phyloP scores from a whole-genome alignment of 768 basidiomycete genomes.

The Boletellus ananas region DNA sequence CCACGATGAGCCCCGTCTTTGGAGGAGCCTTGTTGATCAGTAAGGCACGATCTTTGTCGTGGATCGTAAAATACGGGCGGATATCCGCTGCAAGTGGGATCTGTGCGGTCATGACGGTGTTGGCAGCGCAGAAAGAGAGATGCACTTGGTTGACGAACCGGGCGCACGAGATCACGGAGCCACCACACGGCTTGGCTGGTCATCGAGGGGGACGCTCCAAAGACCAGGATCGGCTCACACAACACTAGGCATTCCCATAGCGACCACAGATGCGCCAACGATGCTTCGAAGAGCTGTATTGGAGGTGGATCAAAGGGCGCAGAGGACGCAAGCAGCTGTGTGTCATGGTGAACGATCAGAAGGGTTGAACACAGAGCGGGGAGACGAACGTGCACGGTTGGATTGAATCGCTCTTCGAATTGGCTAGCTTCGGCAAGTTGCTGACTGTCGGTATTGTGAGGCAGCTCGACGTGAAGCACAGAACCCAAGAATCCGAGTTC shows the following conservation, averaged over 20 bases:
- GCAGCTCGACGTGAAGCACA: conserved; percentile 69
- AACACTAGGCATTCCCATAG: conserved; percentile 93
- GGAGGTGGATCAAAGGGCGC: conserved; percentile 57
- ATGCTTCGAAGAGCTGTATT: conserved; percentile 58
- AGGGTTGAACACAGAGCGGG: background rate
- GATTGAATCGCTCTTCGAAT: conserved; percentile 51
- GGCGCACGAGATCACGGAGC: conserved; percentile 81
- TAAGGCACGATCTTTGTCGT: conserved; percentile 75
- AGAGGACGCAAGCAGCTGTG: conserved; percentile 67
- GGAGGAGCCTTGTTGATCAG: conserved; percentile 84
- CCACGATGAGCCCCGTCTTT: conserved; percentile 68
- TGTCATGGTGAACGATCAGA: background rate
- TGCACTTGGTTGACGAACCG: conserved; percentile 44
- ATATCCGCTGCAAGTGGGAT: conserved; percentile 82
- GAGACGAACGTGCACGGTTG: conserved; percentile 43
- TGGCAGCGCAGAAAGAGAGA: background rate
- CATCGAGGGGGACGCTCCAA: conserved; percentile 70
- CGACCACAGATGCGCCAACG: conserved; percentile 68
- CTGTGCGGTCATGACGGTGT: conserved; percentile 35
- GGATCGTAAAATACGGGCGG: conserved; percentile 94
- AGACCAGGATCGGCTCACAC: conserved; percentile 86
- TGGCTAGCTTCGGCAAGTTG: conserved; percentile 59
- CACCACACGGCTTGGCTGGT: conserved; percentile 92
- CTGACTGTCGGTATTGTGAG: conserved; percentile 63
- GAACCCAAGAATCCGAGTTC: conserved; percentile 85